Conservation (phyloP, 2,329 filamentous ascomycete species). For the Botrytis deweyae region DNA sequence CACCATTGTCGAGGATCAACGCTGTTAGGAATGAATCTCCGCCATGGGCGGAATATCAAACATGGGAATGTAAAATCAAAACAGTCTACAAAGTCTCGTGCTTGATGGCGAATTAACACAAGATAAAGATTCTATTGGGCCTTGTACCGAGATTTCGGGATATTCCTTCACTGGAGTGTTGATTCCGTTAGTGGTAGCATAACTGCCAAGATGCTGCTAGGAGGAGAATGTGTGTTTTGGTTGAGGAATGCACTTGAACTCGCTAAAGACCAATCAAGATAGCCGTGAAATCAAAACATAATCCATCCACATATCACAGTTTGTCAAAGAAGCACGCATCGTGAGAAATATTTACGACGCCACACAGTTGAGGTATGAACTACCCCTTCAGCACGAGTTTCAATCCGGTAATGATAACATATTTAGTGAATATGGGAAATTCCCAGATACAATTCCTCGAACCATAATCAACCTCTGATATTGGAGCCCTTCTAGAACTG, state of each 20-base stretch:
- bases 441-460: background rate
- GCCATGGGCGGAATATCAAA: background rate
- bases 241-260: slow-evolving; percentile 1
- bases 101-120: slow-evolving; percentile 5
- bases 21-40: slow-evolving; percentile 4
- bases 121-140: background rate
- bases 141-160: background rate
- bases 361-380: background rate
- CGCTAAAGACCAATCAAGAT: slow-evolving; percentile 11
- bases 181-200: background rate
- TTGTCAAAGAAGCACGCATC: background rate
- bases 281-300: slow-evolving; percentile 2
- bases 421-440: background rate
- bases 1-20: background rate
- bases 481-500: background rate
- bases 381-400: background rate
- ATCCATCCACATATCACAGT: slow-evolving; percentile 1
- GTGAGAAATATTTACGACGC: background rate
- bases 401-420: background rate
- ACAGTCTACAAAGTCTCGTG: background rate
- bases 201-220: slow-evolving; percentile 3
- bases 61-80: slow-evolving; percentile 1
- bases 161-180: background rate
- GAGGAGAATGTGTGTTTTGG: slow-evolving; percentile 7
- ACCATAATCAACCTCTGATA: background rate